Evolutionary conservation across 192 early-diverging fungal genomes (phyloP).

Genomic region (Coemansia umbellata): DNA sequence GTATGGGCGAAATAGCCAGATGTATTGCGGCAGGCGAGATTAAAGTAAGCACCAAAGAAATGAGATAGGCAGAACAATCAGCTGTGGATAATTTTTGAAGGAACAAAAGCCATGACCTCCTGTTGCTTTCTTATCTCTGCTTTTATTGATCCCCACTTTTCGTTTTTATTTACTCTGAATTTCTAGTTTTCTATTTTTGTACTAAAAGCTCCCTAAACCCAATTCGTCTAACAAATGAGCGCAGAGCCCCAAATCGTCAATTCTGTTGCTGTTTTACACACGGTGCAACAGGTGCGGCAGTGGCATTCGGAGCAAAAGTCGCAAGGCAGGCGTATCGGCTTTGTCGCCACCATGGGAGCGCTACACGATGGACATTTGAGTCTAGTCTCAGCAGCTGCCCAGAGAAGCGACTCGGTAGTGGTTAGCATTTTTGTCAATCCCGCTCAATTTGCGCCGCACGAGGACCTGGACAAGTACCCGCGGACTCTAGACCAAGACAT

Average conservation of each 20-base stretch:
- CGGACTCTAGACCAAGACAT: constrained; percentile 78
- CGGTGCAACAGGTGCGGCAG: constrained; percentile 67
- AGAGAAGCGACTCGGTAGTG: constrained; percentile 65
- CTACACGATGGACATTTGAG: constrained; percentile 86
- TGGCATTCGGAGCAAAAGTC: constrained; percentile 60
- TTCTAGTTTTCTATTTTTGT: too few relatives aligned
- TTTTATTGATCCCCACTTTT: background rate
- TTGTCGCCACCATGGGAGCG: constrained; percentile 99
- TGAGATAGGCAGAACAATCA: too few relatives aligned
- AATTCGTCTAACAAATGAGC: background rate
- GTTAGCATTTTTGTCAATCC: constrained; percentile 97
- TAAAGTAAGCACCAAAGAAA: too few relatives aligned
- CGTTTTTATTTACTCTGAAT: too few relatives aligned
- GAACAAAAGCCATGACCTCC: background rate
- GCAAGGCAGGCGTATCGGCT: constrained; percentile 68
- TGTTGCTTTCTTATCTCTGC: background rate
- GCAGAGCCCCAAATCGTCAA: background rate
- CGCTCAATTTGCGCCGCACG: constrained; percentile 95
- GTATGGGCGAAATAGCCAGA: too few relatives aligned
- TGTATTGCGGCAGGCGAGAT: too few relatives aligned
- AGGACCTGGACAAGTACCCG: constrained; percentile 90
- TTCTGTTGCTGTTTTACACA: constrained; percentile 55
- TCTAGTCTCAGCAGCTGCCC: constrained; percentile 58
- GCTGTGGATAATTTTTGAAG: too few relatives aligned
- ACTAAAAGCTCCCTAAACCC: background rate